Evolutionary conservation across 2,329 filamentous ascomycete genomes (phyloP).

Genomic region (Akanthomyces lecanii): DNA sequence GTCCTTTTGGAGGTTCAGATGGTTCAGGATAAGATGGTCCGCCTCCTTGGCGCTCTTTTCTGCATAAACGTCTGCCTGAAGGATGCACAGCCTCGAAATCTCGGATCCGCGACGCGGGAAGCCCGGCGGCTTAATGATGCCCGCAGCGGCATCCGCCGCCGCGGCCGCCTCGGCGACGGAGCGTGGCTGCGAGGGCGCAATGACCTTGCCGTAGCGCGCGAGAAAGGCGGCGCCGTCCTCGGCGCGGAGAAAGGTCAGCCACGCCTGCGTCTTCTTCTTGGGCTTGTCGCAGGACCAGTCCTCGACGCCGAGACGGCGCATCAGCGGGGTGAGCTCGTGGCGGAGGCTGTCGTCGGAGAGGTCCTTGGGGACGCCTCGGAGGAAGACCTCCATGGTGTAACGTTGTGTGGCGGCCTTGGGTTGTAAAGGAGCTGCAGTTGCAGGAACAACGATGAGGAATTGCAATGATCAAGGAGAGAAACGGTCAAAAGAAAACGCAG

Average conservation of each 20-base stretch:
- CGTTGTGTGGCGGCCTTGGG: too few relatives aligned
- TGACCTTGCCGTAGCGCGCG: slow-evolving; percentile 28
- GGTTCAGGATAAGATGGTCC: slow-evolving; percentile 23
- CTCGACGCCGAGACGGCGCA: slow-evolving; percentile 37
- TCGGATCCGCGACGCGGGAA: background rate
- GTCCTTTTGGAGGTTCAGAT: slow-evolving; percentile 23
- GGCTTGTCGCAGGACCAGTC: slow-evolving; percentile 43
- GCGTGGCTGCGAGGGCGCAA: slow-evolving; percentile 17
- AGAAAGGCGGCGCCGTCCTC: slow-evolving; percentile 43
- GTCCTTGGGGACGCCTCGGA: slow-evolving; percentile 39
- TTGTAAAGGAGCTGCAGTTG: too few relatives aligned
- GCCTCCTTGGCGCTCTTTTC: slow-evolving; percentile 32
- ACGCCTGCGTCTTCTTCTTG: slow-evolving; percentile 30
- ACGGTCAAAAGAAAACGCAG: too few relatives aligned
- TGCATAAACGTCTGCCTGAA: slow-evolving; percentile 28
- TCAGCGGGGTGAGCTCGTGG: slow-evolving; percentile 36
- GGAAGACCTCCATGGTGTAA: slow-evolving; percentile 42
- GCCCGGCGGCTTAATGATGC: background rate
- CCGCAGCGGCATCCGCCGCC: background rate
- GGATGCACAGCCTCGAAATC: slow-evolving; percentile 29
- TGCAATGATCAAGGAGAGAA: too few relatives aligned
- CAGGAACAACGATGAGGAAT: too few relatives aligned
- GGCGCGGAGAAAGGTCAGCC: slow-evolving; percentile 39
- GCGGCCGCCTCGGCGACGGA: background rate
- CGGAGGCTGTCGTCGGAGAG: slow-evolving; percentile 36